phyloP scores from a whole-genome alignment of 1,284 basidiomycete genomes.

The Irpex sp. region DNA sequence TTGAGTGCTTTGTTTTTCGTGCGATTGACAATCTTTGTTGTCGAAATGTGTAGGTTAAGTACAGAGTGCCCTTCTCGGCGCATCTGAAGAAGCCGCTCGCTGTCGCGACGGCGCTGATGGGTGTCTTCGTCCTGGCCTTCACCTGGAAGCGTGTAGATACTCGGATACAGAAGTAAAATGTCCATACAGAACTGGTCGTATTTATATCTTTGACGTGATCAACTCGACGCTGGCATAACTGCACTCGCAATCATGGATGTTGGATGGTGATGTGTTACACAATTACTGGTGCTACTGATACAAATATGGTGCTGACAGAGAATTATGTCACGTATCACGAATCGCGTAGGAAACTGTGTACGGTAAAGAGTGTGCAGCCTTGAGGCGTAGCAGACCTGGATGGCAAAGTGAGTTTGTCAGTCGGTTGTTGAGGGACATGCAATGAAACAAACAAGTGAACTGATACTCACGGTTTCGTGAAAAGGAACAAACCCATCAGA shows the following conservation, averaged over 20 bases:
- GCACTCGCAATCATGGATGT: neutral
- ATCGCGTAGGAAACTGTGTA: constrained; percentile 39
- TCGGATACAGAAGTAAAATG: constrained; percentile 50
- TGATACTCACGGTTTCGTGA: constrained; percentile 40
- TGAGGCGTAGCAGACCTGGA: constrained; percentile 20
- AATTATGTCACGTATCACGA: neutral
- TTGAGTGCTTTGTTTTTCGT: constrained; percentile 4
- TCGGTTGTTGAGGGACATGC: neutral
- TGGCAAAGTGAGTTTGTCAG: constrained; percentile 1
- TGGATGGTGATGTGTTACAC: neutral
- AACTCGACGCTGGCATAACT: neutral
- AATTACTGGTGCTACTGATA: neutral
- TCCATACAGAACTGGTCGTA: neutral
- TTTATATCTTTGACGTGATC: neutral
- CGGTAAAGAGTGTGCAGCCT: constrained; percentile 41
- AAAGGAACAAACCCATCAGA: constrained; percentile 43
- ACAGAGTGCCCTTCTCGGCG: constrained; percentile 73
- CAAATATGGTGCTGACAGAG: neutral
- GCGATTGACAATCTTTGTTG: neutral
- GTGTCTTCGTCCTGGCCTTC: constrained; percentile 60
- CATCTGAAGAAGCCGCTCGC: constrained; percentile 83
- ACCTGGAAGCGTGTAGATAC: constrained; percentile 63
- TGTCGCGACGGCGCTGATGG: constrained; percentile 65
- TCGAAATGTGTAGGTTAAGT: constrained; percentile 64
- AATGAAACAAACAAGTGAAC: too few species aligned